Evolutionary conservation across 306 rosid genomes (phyloP).

Genomic region (Cicer chorassanicum): DNA sequence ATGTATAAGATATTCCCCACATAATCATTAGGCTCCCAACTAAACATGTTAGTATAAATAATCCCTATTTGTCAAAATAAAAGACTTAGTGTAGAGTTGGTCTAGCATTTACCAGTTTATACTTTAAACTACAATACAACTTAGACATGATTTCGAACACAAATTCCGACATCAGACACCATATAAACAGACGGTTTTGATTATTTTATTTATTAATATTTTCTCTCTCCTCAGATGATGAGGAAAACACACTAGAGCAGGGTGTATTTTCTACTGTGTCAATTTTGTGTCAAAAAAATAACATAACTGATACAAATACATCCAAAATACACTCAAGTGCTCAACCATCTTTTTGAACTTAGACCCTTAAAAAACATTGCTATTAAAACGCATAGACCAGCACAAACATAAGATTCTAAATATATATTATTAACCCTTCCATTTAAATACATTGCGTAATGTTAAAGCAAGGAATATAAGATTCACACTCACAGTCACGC

Average conservation of each 20-base stretch:
- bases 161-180: too few species aligned
- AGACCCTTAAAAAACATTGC: background rate
- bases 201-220: too few species aligned
- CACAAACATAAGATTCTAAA: constrained; percentile 36
- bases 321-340: constrained; percentile 19
- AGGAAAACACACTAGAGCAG: too few species aligned
- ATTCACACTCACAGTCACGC: background rate
- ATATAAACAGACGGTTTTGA: too few species aligned
- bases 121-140: too few species aligned
- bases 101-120: too few species aligned
- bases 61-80: background rate
- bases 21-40: constrained; percentile 1
- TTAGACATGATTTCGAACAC: too few species aligned
- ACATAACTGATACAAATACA: constrained; percentile 3
- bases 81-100: background rate
- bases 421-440: constrained; percentile 5
- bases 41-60: background rate
- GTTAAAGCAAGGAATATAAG: background rate
- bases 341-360: background rate
- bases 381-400: background rate
- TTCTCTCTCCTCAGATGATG: too few species aligned
- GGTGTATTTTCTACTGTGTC: background rate
- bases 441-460: background rate
- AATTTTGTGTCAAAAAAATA: background rate
- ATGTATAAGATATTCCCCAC: constrained; percentile 32